These are phyloP conservation scores for Candida smagusa DNA, from an alignment of 1,139 yeast species.

Conservation along the genomic window DNA sequence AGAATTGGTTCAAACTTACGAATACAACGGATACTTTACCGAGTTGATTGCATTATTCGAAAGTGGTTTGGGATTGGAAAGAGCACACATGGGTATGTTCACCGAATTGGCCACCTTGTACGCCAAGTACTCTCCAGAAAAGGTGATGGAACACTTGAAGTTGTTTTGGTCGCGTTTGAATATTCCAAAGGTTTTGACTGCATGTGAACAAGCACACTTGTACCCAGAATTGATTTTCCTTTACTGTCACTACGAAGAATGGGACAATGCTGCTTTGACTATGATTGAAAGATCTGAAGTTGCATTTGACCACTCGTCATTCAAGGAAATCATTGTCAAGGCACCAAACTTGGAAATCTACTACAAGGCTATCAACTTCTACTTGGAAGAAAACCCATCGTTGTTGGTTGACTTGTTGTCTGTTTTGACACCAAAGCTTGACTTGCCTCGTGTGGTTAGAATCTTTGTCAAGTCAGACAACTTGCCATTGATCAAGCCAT, in stretches of 20 bases:
- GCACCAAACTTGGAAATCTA: constrained; percentile 95
- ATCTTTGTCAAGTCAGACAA: constrained; percentile 95
- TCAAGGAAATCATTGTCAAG: constrained; percentile 92
- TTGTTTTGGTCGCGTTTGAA: constrained; percentile 97
- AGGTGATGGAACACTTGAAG: constrained; percentile 94
- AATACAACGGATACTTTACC: constrained; percentile 84
- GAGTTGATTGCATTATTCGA: constrained; percentile 91
- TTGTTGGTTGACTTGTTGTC: constrained; percentile 82
- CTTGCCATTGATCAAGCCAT: constrained; percentile 92
- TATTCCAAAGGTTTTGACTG: constrained; percentile 94
- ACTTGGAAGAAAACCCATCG: constrained; percentile 89
- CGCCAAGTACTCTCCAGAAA: constrained; percentile 85
- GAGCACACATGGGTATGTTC: constrained; percentile 99
- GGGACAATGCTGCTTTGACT: constrained; percentile 98
- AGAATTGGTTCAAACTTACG: constrained; percentile 84
- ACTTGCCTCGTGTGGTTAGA: constrained; percentile 91
- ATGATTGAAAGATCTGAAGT: constrained; percentile 94
- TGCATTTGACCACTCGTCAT: constrained; percentile 89
- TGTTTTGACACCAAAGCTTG: constrained; percentile 86
- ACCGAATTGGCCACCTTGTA: constrained; percentile 91
- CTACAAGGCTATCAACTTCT: constrained; percentile 94
- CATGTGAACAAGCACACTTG: constrained; percentile 89
- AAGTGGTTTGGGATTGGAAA: constrained; percentile 92
- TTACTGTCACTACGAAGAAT: constrained; percentile 97
- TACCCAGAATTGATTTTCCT: constrained; percentile 96